phyloP scores from a whole-genome alignment of 306 rosid species.

The Fagus sylvatica region DNA sequence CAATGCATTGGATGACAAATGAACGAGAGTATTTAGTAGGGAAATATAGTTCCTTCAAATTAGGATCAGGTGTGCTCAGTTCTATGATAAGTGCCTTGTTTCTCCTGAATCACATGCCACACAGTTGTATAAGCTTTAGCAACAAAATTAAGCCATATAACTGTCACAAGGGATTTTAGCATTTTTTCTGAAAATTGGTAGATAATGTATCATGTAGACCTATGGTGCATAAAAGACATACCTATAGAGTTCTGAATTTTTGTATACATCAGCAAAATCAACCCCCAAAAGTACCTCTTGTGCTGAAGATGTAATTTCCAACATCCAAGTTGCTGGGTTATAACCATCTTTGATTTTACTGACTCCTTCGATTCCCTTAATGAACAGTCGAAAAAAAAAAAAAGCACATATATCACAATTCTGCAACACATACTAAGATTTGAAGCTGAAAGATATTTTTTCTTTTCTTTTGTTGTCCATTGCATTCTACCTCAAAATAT shows the following conservation, averaged over 20 bases:
- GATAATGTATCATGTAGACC: no score
- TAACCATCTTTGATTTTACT: constrained; percentile 34
- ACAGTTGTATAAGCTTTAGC: not conserved
- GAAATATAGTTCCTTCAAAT: constrained; percentile 55
- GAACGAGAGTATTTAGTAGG: constrained; percentile 50
- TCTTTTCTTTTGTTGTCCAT: not conserved
- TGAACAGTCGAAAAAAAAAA: not conserved
- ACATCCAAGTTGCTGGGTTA: constrained; percentile 59
- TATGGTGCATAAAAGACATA: not conserved
- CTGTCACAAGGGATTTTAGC: no score
- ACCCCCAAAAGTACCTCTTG: constrained; percentile 42
- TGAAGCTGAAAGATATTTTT: not conserved
- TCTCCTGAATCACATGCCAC: constrained; percentile 42
- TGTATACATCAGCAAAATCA: constrained; percentile 40
- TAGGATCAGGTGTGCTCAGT: constrained; percentile 53
- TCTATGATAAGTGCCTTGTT: constrained; percentile 53
- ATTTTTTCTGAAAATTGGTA: no score
- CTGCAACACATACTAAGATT: not conserved
- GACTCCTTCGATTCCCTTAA: constrained; percentile 43
- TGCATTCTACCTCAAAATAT: constrained; percentile 41
- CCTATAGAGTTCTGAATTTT: constrained; percentile 41
- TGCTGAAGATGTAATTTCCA: constrained; percentile 44
- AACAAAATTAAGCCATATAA: no score
- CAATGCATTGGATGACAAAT: constrained; percentile 47
- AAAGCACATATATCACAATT: not conserved